Evolutionary conservation across 192 early-diverging fungal species (phyloP).

Genomic region (Rhizophagus prolifer): DNA sequence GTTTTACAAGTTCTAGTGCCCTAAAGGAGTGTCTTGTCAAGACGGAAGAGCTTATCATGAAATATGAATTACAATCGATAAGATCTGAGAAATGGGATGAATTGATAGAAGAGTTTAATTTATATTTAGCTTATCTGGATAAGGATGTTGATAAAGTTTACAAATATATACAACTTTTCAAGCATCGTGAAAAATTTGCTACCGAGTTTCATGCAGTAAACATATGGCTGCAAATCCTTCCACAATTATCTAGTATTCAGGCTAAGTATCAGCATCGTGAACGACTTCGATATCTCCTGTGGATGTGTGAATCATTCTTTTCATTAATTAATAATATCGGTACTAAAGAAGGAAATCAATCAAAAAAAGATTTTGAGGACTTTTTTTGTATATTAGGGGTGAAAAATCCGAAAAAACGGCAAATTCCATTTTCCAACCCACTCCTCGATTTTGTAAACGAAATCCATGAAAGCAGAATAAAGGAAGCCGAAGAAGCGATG

Average conservation of each 20-base stretch:
- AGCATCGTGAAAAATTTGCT: background rate
- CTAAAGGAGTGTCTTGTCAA: background rate
- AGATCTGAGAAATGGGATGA: background rate
- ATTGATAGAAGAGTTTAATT: background rate
- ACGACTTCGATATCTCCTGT: background rate
- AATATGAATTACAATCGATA: background rate
- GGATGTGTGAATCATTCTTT: background rate
- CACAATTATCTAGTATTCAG: background rate
- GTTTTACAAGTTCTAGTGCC: background rate
- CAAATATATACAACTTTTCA: background rate
- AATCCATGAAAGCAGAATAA: too few relatives aligned
- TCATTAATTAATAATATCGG: background rate
- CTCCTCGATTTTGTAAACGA: background rate
- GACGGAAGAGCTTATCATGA: background rate
- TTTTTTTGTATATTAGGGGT: background rate
- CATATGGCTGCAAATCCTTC: slow-evolving; percentile 10
- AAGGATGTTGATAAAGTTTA: background rate
- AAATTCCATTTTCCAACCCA: background rate
- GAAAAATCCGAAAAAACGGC: background rate
- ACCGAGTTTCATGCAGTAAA: slow-evolving; percentile 10
- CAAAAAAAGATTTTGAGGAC: background rate
- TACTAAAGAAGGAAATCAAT: background rate
- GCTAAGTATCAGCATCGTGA: background rate
- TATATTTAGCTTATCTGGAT: slow-evolving; percentile 16
- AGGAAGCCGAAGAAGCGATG: background rate